A percentile compares a stretch with the other conserved stretches of the same genome.
Evolutionary conservation across 2,329 filamentous ascomycete species (phyloP).

Genomic region (Beauveria brongniartii): DNA sequence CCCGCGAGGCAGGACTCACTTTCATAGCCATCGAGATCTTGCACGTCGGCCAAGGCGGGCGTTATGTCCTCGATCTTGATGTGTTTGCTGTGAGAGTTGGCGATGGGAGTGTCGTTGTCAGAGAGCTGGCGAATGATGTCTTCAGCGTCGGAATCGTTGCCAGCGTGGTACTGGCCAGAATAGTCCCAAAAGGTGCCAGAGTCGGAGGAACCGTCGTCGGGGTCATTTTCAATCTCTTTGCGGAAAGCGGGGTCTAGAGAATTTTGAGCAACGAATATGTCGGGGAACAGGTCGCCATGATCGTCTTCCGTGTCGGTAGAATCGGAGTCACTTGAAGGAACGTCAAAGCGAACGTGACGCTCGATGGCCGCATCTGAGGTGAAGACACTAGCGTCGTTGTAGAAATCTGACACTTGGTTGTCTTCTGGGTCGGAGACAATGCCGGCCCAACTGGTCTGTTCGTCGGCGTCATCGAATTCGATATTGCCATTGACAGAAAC

Average conservation of each 20-base stretch:
- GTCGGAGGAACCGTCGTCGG: conserved; percentile 47
- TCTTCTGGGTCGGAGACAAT: conserved; percentile 42
- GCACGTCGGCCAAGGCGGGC: conserved; percentile 25
- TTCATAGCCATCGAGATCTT: conserved; percentile 50
- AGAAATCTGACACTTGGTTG: conserved; percentile 34
- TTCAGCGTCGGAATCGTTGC: conserved; percentile 35
- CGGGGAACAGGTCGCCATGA: conserved; percentile 59
- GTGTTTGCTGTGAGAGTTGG: conserved; percentile 30
- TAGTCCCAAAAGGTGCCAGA: conserved; percentile 59
- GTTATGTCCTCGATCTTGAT: conserved; percentile 18
- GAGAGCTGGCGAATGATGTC: conserved; percentile 28
- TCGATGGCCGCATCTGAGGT: conserved; percentile 33
- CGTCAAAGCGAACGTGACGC: conserved; percentile 68
- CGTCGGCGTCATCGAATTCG: conserved; percentile 32
- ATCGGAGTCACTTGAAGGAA: conserved; percentile 59
- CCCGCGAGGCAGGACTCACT: conserved; percentile 38
- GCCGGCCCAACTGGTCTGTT: conserved; percentile 47
- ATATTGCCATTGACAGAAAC: conserved; percentile 24
- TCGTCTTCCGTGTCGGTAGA: conserved; percentile 56
- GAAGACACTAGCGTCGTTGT: conserved; percentile 32
- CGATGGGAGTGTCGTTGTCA: conserved; percentile 34
- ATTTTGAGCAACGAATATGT: conserved; percentile 71
- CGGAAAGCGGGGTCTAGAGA: conserved; percentile 65
- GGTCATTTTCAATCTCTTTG: conserved; percentile 63
- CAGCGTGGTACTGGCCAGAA: conserved; percentile 33